phyloP scores from a whole-genome alignment of 805 yeast species.

The Cyberlindnera maclurae region DNA sequence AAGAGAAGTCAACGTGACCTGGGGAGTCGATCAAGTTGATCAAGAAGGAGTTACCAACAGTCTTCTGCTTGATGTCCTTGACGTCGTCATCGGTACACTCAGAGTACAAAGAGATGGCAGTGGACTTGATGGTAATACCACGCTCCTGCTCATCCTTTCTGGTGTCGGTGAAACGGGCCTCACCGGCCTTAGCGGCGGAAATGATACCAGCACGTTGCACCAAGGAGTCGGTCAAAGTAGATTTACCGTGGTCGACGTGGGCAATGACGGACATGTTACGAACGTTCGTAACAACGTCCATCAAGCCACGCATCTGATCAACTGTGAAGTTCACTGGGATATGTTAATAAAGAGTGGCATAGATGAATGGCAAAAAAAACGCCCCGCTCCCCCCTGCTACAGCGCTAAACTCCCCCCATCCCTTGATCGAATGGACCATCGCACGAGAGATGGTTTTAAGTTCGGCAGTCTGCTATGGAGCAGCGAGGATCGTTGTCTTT shows the following conservation, averaged over 20 bases:
- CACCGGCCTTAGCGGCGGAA: slow-evolving; percentile 99
- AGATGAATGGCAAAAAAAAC: not conserved
- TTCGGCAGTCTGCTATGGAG: too few relatives aligned
- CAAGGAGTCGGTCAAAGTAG: slow-evolving; percentile 97
- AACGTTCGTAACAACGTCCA: slow-evolving; percentile 99
- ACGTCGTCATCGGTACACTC: slow-evolving; percentile 81
- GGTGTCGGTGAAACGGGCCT: slow-evolving; percentile 99
- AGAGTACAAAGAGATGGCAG: slow-evolving; percentile 94
- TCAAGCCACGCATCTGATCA: slow-evolving; percentile 94
- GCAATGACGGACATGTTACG: slow-evolving; percentile 99
- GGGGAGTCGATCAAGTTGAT: slow-evolving; percentile 99
- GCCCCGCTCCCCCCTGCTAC: not conserved
- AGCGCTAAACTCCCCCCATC: not conserved
- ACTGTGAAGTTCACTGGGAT: slow-evolving; percentile 48
- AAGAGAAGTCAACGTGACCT: slow-evolving; percentile 99
- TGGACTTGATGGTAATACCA: slow-evolving; percentile 99
- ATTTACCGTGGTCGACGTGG: slow-evolving; percentile 99
- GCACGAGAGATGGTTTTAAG: too few relatives aligned
- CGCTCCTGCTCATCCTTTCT: slow-evolving; percentile 99
- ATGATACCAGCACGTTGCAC: slow-evolving; percentile 99
- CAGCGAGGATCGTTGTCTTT: not conserved
- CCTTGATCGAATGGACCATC: too few relatives aligned
- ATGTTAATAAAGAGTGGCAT: slow-evolving; percentile 17
- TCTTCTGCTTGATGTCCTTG: slow-evolving; percentile 80
- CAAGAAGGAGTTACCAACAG: slow-evolving; percentile 87